A percentile compares a stretch with the other conserved stretches of the same genome.
Conservation (phyloP, 441 rosid genomes). For the Bruguiera hainesii region DNA sequence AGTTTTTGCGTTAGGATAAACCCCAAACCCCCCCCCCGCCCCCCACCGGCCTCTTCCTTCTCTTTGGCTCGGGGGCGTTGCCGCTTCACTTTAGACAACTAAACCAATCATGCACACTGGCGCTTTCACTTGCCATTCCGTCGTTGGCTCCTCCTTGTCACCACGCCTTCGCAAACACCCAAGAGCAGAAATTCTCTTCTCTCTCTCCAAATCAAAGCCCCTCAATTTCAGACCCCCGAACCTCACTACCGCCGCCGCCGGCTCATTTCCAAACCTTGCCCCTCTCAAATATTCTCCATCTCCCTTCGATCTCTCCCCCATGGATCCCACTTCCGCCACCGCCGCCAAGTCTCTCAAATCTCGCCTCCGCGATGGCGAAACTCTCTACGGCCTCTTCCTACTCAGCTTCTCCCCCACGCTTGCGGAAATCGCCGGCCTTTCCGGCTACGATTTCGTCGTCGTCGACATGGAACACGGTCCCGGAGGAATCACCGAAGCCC, state of each 20-base stretch:
- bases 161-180: too few relatives aligned
- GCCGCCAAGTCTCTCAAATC: conserved; percentile 45
- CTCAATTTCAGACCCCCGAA: conserved; percentile 12
- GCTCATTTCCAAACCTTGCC: conserved; percentile 29
- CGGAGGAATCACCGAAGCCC: conserved; percentile 71
- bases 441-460: conserved; percentile 88
- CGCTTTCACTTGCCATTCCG: too few relatives aligned
- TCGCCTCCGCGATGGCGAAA: conserved; percentile 70
- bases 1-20: too few relatives aligned
- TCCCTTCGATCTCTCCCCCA: conserved; percentile 25
- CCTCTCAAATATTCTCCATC: conserved; percentile 32
- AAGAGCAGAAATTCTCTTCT: conserved; percentile 14
- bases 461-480: conserved; percentile 98
- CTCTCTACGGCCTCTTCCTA: conserved; percentile 78
- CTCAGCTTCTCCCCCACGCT: conserved; percentile 83
- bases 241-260: conserved; percentile 1
- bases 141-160: too few relatives aligned
- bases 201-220: conserved; percentile 15
- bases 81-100: too few relatives aligned
- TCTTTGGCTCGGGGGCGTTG: too few relatives aligned
- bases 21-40: too few relatives aligned
- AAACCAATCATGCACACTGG: too few relatives aligned
- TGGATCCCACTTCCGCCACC: conserved; percentile 18
- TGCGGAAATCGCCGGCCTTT: conserved; percentile 75
- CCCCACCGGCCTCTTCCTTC: too few relatives aligned